Evolutionary conservation across 768 basidiomycete genomes (phyloP).

Genomic region (Naganishia friedmannii): DNA sequence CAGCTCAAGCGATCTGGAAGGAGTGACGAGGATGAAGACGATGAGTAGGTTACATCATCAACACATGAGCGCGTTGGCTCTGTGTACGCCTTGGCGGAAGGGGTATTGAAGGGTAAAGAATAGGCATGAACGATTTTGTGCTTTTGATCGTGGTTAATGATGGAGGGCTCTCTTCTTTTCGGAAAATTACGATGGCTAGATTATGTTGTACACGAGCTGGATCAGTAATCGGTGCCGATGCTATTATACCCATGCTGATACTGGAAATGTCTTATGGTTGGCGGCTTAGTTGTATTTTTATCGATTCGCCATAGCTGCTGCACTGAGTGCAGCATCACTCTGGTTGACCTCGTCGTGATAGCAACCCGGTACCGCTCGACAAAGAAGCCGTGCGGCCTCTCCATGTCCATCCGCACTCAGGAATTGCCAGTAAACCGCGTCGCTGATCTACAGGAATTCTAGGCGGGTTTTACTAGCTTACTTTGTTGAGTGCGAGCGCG

Average conservation of each 20-base stretch:
- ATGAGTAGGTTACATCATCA: background rate
- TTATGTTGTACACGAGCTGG: background rate
- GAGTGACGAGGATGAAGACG: background rate
- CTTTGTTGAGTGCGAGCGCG: too few species aligned
- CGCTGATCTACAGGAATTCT: too few species aligned
- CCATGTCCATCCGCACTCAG: too few species aligned
- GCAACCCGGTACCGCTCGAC: too few species aligned
- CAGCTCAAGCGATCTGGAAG: background rate
- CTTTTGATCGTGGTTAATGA: background rate
- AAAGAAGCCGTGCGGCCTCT: too few species aligned
- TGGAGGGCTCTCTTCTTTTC: background rate
- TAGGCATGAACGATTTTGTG: slow-evolving; percentile 9
- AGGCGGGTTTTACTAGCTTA: too few species aligned
- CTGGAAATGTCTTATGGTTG: background rate
- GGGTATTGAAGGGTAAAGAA: slow-evolving; percentile 11
- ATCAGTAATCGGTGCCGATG: background rate
- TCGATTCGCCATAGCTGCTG: too few species aligned
- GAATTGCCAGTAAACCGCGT: too few species aligned
- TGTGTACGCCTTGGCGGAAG: background rate
- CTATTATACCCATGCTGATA: background rate
- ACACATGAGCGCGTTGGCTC: background rate
- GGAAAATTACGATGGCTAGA: background rate
- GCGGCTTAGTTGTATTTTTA: background rate
- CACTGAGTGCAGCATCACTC: too few species aligned
- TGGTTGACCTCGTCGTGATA: too few species aligned